phyloP scores from a whole-genome alignment of 441 rosid species.

The Syzygium syzygioides region DNA sequence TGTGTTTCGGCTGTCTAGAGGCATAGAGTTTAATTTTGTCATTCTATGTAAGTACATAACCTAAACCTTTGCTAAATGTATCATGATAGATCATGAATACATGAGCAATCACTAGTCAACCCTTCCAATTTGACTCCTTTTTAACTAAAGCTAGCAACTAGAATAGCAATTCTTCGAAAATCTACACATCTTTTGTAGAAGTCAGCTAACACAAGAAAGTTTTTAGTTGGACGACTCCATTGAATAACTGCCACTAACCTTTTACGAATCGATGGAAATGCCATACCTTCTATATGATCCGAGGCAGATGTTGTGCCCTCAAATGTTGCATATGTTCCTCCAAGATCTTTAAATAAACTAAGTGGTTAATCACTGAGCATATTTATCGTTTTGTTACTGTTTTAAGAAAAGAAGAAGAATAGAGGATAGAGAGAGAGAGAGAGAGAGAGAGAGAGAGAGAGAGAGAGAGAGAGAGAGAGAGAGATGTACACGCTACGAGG shows the following conservation, averaged over 20 bases:
- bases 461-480: too few relatives aligned
- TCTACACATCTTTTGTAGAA: background rate
- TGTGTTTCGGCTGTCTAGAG: background rate
- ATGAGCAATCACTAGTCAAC: background rate
- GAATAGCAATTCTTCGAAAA: background rate
- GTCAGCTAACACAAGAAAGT: background rate
- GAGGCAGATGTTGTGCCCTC: background rate
- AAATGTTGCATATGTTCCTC: background rate
- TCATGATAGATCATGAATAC: background rate
- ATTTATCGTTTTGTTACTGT: too few relatives aligned
- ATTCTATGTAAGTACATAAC: background rate
- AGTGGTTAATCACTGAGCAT: too few relatives aligned
- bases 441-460: too few relatives aligned
- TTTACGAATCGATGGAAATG: background rate
- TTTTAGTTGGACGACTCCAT: background rate
- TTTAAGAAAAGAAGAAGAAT: too few relatives aligned
- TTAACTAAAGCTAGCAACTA: background rate
- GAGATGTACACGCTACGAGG: too few relatives aligned
- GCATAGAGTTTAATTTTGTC: background rate
- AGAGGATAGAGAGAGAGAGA: too few relatives aligned
- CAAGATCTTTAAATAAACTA: background rate
- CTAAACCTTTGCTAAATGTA: background rate
- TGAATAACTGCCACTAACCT: background rate
- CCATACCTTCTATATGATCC: background rate
- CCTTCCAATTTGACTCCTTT: background rate